phyloP scores from a whole-genome alignment of 345 rosid genomes.

The Populus alba region DNA sequence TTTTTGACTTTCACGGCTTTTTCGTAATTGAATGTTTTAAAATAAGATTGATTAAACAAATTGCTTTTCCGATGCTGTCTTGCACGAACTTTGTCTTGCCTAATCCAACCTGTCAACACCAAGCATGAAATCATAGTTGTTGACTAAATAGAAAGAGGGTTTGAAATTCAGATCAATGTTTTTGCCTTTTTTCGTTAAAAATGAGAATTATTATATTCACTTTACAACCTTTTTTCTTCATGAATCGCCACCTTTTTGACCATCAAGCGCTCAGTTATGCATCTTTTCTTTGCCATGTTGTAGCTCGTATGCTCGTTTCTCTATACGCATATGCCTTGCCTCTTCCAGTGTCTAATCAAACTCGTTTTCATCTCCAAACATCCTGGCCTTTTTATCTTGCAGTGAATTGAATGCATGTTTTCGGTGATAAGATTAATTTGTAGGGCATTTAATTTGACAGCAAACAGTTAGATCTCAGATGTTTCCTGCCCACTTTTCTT shows the following conservation, averaged over 20 bases:
- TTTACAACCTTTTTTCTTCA: slow-evolving; percentile 31
- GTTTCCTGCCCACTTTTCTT: too few species aligned
- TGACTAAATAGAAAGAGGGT: slow-evolving; percentile 35
- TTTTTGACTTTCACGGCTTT: background rate
- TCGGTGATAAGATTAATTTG: slow-evolving; percentile 23
- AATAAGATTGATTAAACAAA: too few species aligned
- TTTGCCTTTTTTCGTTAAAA: slow-evolving; percentile 14
- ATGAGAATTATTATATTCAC: slow-evolving; percentile 17
- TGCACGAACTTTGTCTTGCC: slow-evolving; percentile 8
- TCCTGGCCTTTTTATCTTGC: slow-evolving; percentile 14
- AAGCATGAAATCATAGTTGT: slow-evolving; percentile 43
- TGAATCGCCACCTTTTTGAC: slow-evolving; percentile 47
- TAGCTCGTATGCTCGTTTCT: slow-evolving; percentile 23
- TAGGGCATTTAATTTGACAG: slow-evolving; percentile 13
- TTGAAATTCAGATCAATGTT: slow-evolving; percentile 22
- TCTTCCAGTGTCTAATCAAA: slow-evolving; percentile 41
- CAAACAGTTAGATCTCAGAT: background rate
- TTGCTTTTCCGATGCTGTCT: slow-evolving; percentile 12
- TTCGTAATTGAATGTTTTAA: background rate
- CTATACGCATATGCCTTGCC: slow-evolving; percentile 16
- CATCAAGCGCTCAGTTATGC: slow-evolving; percentile 37
- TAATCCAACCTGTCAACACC: slow-evolving; percentile 41
- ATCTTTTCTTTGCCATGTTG: slow-evolving; percentile 22
- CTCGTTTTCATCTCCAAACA: slow-evolving; percentile 14
- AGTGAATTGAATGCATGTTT: slow-evolving; percentile 10